Evolutionary conservation across 805 yeast species (phyloP), one percentile per base, ranked within the genome.

Genomic region (Ascoidea tarda): DNA sequence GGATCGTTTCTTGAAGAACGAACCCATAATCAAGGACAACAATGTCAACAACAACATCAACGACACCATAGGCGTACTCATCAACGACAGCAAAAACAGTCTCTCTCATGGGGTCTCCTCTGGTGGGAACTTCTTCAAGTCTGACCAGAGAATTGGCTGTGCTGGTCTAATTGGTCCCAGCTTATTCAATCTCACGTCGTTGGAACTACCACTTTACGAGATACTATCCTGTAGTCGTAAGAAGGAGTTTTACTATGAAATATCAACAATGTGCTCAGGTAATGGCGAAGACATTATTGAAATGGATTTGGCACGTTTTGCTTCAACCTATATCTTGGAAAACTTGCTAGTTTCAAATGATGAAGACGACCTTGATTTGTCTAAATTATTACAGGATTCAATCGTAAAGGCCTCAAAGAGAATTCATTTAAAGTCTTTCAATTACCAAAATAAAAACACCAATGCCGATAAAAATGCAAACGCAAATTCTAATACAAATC

Each of bases 241-340:
- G 16, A 46, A 21, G n/a, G 45, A 6, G 16, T 10, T 12, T 6
- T n/a, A 33, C 14, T 54, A 52, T 28, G 47, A 45, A 16, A 49
- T 53, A 10, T 46, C 51, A 12, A 55, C 59, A 5, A 59, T 66
- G 62, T 74, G 81, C 60, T 72, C 79, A 46, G 83, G 83, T 4
- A 76, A 74, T 58, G 83, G 83, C 2, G 83, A 78, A 57, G 78
- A 76, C 53, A 77, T 78, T 44, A 65, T 76, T 5, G 62, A 63
- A 50, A 65, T 70, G 68, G 71, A 69, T 50, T 59, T 78, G 21
- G 74, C 77, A 3, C 58, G 69, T 44, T 53, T 52, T 10, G 59
- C 64, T n/a, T 62, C 69, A 48, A 45, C 49, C 2, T 55, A 55
- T 46, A 52, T 59, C 5, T 38, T 59, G 31, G 48, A 33, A 2